These are phyloP conservation scores for Ophiostoma quercus DNA, from an alignment of 2,329 filamentous ascomycete genomes.

Conservation along the genomic window DNA sequence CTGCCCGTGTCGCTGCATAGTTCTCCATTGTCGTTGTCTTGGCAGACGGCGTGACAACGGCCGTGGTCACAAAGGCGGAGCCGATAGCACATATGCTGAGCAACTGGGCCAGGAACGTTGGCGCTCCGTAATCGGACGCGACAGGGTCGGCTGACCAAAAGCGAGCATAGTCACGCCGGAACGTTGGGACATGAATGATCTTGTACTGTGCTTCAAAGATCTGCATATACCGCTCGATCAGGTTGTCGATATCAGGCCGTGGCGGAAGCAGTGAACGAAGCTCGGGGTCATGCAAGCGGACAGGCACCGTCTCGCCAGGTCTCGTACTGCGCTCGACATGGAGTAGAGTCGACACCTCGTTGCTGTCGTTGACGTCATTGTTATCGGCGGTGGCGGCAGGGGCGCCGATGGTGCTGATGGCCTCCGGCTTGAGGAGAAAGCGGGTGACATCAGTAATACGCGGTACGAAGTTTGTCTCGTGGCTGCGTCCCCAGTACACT, in stretches of 20 bases:
- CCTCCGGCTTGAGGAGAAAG: neutral
- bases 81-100: constrained; percentile 10
- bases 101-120: neutral
- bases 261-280: neutral
- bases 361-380: neutral
- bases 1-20: constrained; percentile 2
- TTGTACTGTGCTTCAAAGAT: constrained; percentile 13
- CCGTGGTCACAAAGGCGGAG: constrained; percentile 1
- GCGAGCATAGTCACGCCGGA: constrained; percentile 2
- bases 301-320: constrained; percentile 10
- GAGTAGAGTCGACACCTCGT: neutral
- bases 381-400: neutral
- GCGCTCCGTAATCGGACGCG: constrained; percentile 2
- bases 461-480: constrained; percentile 13
- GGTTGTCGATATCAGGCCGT: neutral
- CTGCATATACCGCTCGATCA: neutral
- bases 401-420: neutral
- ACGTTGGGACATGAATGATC: neutral
- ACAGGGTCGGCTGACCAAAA: constrained; percentile 1
- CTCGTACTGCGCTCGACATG: constrained; percentile 7
- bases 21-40: constrained; percentile 1
- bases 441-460: constrained; percentile 11
- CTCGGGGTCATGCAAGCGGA: constrained; percentile 1
- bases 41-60: neutral
- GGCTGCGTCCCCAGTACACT: constrained; percentile 14